Evolutionary conservation across 352 stramenopile genomes (phyloP).

Genomic region (Blastocystis sp.): DNA sequence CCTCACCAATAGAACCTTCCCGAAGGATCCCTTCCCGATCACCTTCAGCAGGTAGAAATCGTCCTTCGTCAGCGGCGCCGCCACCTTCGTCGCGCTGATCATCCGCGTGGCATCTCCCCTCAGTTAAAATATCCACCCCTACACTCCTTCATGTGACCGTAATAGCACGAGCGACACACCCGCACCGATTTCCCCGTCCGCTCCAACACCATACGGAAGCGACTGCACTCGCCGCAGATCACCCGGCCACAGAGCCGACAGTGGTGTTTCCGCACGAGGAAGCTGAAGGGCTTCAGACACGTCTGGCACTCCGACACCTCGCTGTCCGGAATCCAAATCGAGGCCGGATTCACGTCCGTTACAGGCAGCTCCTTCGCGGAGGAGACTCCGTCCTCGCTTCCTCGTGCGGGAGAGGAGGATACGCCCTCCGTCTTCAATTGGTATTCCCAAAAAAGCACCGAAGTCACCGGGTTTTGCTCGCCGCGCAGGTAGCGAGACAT

Average conservation of each 20-base stretch:
- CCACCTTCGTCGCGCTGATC: background rate
- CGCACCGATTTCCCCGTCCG: slow-evolving; percentile 72
- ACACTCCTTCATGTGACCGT: slow-evolving; percentile 71
- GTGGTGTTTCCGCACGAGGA: slow-evolving; percentile 75
- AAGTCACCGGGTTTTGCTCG: background rate
- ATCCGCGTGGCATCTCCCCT: slow-evolving; percentile 21
- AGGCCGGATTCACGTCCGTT: slow-evolving; percentile 32
- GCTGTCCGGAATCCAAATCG: slow-evolving; percentile 32
- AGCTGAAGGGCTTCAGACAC: slow-evolving; percentile 76
- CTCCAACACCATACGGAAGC: slow-evolving; percentile 71
- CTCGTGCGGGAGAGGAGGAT: background rate
- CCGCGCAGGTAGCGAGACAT: background rate
- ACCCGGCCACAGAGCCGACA: slow-evolving; percentile 76
- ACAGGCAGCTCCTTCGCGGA: slow-evolving; percentile 9
- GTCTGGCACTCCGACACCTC: slow-evolving; percentile 71
- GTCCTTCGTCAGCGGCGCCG: slow-evolving; percentile 64
- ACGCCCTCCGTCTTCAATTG: slow-evolving; percentile 15
- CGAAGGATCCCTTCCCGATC: slow-evolving; percentile 84
- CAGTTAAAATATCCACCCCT: slow-evolving; percentile 58
- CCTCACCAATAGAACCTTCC: slow-evolving; percentile 85
- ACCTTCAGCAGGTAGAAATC: slow-evolving; percentile 87
- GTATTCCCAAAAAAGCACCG: slow-evolving; percentile 40
- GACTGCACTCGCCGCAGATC: slow-evolving; percentile 74
- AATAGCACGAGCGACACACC: slow-evolving; percentile 75
- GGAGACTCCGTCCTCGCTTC: background rate